phyloP scores from a whole-genome alignment of 495 filamentous ascomycete genomes.

The Hypoxylon trugodes region DNA sequence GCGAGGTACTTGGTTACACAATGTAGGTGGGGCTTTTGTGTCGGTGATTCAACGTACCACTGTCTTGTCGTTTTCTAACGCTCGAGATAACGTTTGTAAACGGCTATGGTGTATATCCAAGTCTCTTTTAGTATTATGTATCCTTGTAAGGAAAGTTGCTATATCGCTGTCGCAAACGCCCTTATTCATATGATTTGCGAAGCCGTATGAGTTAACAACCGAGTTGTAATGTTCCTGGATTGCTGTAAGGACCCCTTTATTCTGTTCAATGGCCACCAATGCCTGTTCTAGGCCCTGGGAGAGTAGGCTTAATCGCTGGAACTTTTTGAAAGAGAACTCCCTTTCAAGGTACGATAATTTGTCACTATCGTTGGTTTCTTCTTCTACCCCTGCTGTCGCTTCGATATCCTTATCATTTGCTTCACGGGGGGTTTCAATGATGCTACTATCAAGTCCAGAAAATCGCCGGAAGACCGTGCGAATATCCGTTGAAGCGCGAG shows the following conservation, averaged over 20 bases:
- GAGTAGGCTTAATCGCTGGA: constrained; percentile 51
- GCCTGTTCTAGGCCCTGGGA: constrained; percentile 52
- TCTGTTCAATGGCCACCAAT: constrained; percentile 46
- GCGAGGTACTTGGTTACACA: background rate
- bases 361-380: constrained; percentile 9
- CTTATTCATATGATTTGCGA: constrained; percentile 18
- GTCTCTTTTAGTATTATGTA: constrained; percentile 37
- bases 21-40: too few species aligned
- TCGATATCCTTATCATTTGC: constrained; percentile 8
- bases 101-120: constrained; percentile 42
- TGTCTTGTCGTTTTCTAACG: constrained; percentile 39
- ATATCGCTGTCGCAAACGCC: constrained; percentile 17
- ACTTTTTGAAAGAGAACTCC: constrained; percentile 47
- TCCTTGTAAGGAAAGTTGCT: constrained; percentile 29
- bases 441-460: background rate
- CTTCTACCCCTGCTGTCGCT: constrained; percentile 1
- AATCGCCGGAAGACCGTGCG: background rate
- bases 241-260: constrained; percentile 48
- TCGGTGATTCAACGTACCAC: constrained; percentile 39
- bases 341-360: constrained; percentile 29
- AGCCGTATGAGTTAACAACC: constrained; percentile 25
- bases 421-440: background rate
- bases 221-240: constrained; percentile 41
- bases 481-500: constrained; percentile 8
- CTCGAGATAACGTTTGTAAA: constrained; percentile 36